Base-by-base conservation (phyloP, 148 eudicot species). In the Euryodendron excelsum region DNA sequence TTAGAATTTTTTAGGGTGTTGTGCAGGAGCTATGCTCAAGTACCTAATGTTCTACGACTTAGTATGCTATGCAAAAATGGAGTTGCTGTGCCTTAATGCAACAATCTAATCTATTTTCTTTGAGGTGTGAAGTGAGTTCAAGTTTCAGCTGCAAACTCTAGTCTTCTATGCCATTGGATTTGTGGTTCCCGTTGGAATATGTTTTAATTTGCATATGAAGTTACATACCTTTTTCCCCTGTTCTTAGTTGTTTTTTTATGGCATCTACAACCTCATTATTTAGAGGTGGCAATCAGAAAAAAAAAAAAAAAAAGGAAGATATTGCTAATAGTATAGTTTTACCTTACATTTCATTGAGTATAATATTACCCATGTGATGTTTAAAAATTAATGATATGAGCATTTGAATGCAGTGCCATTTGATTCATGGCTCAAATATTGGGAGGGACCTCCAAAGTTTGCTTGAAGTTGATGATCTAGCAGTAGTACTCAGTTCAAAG, bases 401-500 rank as follows among this genome's bases (percentile, higher is more conserved):
- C 74, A 17, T 75, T 41, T 80, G 59, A 76, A 80, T 89, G 90
- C 91, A 96, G 99, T 96, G 99, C 77, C 99, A 96, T 84, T 79
- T 96, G 76, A 85, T 87, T 73, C 61, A 88, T 83, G 99, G 88
- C 66, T 96, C 99, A 17, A 94, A 93, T 74, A 74, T 84, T 71
- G 87, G 81, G 67, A 65, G 25, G 80, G 99, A 96, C 75, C 99
- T 96, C 23, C 81, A 90, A 79, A 72, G 34, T 77, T 77, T 93
- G 53, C 93, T 96, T 23, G 99, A 96, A 80, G 89, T 77, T 62
- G 99, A 93, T 78, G 99, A 96, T 79, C 85, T 93, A 58, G 88
- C 90, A 48, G 81, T 93, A 45, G 90, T 96, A 78, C 89, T 96
- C 77, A 77, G 84, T 68, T 91, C 99, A 44, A 88, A 88, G 64